A percentile compares a stretch with the other conserved stretches of the same genome.
Evolutionary conservation across 2,329 filamentous ascomycete genomes (phyloP).

Genomic region (Penicillium olsonii): DNA sequence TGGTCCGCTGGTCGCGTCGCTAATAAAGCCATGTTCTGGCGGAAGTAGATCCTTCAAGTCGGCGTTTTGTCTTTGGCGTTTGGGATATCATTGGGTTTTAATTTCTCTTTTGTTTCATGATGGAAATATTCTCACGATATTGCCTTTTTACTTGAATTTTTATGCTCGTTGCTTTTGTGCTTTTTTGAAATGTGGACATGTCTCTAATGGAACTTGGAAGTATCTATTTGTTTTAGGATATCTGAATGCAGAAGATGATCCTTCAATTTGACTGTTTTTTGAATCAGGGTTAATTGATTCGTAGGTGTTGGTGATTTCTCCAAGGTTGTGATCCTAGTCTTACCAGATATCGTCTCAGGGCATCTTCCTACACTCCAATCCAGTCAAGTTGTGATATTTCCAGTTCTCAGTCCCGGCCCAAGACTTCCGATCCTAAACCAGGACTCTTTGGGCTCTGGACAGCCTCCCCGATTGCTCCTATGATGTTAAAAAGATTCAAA

Average conservation of each 20-base stretch:
- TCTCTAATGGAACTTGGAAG: constrained; percentile 18
- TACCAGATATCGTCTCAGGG: too few relatives aligned
- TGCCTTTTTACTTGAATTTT: constrained; percentile 4
- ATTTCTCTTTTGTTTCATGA: constrained; percentile 19
- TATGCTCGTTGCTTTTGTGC: background rate
- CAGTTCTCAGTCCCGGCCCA: too few relatives aligned
- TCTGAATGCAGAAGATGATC: constrained; percentile 5
- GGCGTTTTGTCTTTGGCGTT: constrained; percentile 6
- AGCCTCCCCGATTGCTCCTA: too few relatives aligned
- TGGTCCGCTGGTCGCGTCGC: constrained; percentile 37
- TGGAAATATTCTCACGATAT: constrained; percentile 26
- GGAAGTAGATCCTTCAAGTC: constrained; percentile 26
- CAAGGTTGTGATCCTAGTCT: too few relatives aligned
- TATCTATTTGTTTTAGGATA: constrained; percentile 12
- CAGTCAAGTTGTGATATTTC: too few relatives aligned
- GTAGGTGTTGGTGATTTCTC: too few relatives aligned
- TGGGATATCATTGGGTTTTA: constrained; percentile 9
- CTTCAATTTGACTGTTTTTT: background rate
- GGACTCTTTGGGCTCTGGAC: too few relatives aligned
- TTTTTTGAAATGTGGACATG: constrained; percentile 18
- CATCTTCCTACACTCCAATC: too few relatives aligned
- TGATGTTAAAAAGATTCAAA: background rate
- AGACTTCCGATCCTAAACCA: too few relatives aligned
- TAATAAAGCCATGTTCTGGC: constrained; percentile 44
- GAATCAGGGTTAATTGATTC: background rate